phyloP scores from a whole-genome alignment of 2,329 filamentous ascomycete species.

The Exophiala oligosperma region DNA sequence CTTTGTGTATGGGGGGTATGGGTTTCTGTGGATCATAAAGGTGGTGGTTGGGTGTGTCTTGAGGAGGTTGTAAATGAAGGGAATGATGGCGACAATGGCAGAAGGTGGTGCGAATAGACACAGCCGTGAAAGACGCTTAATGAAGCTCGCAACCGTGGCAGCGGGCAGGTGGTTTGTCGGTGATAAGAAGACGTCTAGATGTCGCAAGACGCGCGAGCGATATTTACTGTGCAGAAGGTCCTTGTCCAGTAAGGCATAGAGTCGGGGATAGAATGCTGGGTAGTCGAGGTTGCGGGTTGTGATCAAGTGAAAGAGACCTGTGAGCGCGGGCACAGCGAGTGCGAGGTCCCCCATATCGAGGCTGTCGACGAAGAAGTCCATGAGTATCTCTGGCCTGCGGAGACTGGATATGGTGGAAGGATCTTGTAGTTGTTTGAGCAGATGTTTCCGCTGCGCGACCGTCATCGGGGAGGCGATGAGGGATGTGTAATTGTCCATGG shows the following conservation, averaged over 20 bases:
- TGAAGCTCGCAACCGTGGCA: constrained; percentile 87
- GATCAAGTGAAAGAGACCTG: constrained; percentile 93
- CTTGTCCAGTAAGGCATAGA: constrained; percentile 87
- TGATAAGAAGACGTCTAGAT: constrained; percentile 84
- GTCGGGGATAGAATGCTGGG: constrained; percentile 86
- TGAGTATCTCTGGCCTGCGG: constrained; percentile 79
- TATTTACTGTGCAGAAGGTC: constrained; percentile 91
- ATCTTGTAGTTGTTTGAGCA: constrained; percentile 55
- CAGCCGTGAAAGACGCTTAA: constrained; percentile 86
- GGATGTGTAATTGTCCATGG: constrained; percentile 24
- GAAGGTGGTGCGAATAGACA: constrained; percentile 85
- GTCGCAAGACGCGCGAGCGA: constrained; percentile 86
- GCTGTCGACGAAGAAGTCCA: constrained; percentile 95
- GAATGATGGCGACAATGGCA: constrained; percentile 83
- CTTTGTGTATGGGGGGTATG: constrained; percentile 58
- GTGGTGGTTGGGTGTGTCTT: constrained; percentile 87
- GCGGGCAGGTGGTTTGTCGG: constrained; percentile 87
- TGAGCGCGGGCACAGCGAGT: constrained; percentile 76
- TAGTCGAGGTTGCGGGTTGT: constrained; percentile 94
- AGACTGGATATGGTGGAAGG: constrained; percentile 61
- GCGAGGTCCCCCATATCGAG: constrained; percentile 85
- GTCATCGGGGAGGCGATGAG: constrained; percentile 49
- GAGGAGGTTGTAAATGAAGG: constrained; percentile 94
- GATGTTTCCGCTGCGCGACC: constrained; percentile 73
- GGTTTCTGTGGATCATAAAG: constrained; percentile 89